These are phyloP conservation scores for Trichocomaceae sp. DNA, from an alignment of 2,329 filamentous ascomycete genomes.

Conservation along the genomic window DNA sequence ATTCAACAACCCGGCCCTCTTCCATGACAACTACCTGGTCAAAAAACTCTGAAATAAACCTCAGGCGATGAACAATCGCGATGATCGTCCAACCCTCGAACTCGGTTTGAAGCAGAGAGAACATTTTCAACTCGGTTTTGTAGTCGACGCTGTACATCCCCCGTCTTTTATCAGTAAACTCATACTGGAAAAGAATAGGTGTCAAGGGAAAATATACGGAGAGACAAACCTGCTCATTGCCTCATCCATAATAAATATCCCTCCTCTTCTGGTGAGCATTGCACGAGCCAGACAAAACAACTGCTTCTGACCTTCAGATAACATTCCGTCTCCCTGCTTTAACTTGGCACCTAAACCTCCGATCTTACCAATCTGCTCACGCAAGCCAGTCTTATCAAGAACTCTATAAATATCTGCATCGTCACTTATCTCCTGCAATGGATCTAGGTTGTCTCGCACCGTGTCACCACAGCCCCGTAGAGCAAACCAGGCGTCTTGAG, in stretches of 20 bases:
- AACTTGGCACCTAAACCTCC: constrained; percentile 13
- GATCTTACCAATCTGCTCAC: constrained; percentile 41
- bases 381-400: constrained; percentile 33
- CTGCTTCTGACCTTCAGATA: constrained; percentile 57
- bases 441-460: constrained; percentile 36
- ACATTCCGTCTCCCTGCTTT: constrained; percentile 17
- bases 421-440: constrained; percentile 25
- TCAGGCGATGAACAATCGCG: constrained; percentile 50
- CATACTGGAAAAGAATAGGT: neutral
- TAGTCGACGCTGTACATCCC: constrained; percentile 45
- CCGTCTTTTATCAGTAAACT: neutral
- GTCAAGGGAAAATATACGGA: neutral
- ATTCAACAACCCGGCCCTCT: constrained; percentile 30
- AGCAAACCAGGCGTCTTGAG: constrained; percentile 40
- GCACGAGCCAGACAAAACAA: constrained; percentile 58
- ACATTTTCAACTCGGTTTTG: constrained; percentile 52
- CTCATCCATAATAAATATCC: constrained; percentile 41
- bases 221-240: constrained; percentile 27
- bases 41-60: constrained; percentile 34
- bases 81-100: constrained; percentile 55
- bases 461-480: constrained; percentile 22
- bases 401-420: constrained; percentile 30
- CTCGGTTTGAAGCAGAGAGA: constrained; percentile 47
- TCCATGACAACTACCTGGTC: constrained; percentile 33
- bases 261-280: constrained; percentile 41